Evolutionary conservation across 305 asterid genomes (phyloP), one percentile per base, ranked within the genome.

Genomic region (Ruellia speciosa): DNA sequence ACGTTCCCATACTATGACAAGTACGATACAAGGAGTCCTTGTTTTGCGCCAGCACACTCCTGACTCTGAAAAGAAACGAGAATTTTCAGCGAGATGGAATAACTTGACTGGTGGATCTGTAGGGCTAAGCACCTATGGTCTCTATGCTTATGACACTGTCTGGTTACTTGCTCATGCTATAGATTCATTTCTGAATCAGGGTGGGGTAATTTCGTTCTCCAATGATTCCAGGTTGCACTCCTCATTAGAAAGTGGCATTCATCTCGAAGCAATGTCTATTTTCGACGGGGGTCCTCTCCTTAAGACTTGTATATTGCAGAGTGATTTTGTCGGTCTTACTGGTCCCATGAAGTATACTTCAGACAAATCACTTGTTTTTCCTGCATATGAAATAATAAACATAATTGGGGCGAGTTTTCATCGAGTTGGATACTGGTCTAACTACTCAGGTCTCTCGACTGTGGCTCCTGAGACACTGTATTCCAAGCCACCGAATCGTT

Each of bases 101-200:
- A 52, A 46, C 13, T 14, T 72, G 60, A 70, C 72, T 0, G 39
- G 47, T 4, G 73, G 77, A 13, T 65, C 76, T 9, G 11, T 77
- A 46, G 80, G 83, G 49, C 72, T 77, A 39, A 80, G 68, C 71
- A 40, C 82, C 6, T 78, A 78, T 16, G 88, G 75, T 5, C 69
- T 76, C 9, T 76, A 83, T 40, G 88, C 92, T 34, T 83, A 83
- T 28, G 92, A 83, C 31, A 64, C 86, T 0, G 82, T 79, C 55
- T 78, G 87, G 88, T 17, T 79, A 17, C 17, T 66, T 9, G 88
- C 92, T 48, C 81, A 59, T 33, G 92, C 92, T 40, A 70, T 83
- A 3, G 75, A 81, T 28, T 20, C 67, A 0, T 81, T 81, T 65
- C 57, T 81, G 9, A 17, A 64, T 19, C 64, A 66, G 12, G 86